Evolutionary conservation across 768 basidiomycete species (phyloP).

Genomic region (Amanita pseudoporphyria): DNA sequence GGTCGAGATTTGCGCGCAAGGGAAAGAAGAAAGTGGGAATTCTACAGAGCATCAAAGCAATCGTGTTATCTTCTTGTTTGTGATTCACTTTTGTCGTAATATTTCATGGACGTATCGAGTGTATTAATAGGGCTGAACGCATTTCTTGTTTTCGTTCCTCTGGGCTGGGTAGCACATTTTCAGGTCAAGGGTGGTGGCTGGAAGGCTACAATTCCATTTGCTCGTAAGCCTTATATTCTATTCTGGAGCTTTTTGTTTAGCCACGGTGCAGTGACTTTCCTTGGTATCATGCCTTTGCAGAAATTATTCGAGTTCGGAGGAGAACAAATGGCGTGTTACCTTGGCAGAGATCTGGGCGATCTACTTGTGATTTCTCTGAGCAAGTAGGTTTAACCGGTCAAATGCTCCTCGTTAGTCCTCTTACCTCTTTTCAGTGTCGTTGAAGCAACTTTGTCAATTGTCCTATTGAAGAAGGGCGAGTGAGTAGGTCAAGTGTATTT

Average conservation of each 20-base stretch:
- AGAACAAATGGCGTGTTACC: constrained; percentile 45
- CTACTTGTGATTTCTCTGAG: constrained; percentile 55
- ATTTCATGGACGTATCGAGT: neutral
- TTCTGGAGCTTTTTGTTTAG: neutral
- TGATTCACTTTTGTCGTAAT: constrained; percentile 3
- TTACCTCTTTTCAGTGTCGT: constrained; percentile 37
- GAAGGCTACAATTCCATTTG: constrained; percentile 30
- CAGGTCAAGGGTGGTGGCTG: constrained; percentile 16
- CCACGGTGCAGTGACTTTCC: constrained; percentile 41
- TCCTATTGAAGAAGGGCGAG: constrained; percentile 64
- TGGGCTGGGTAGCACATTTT: constrained; percentile 56
- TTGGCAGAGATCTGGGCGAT: constrained; percentile 57
- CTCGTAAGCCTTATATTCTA: constrained; percentile 24
- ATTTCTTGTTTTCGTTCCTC: constrained; percentile 45
- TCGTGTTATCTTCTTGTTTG: constrained; percentile 47
- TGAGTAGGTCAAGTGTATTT: constrained; percentile 24
- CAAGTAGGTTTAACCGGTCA: constrained; percentile 37
- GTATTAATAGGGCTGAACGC: constrained; percentile 42
- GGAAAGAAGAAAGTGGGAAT: constrained; percentile 37
- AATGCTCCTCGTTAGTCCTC: neutral
- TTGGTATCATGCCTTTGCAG: constrained; percentile 59
- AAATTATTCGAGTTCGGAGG: constrained; percentile 58
- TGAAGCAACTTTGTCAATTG: constrained; percentile 63
- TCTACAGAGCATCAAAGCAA: constrained; percentile 31
- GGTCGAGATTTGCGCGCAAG: constrained; percentile 35